A percentile compares a stretch with the other conserved stretches of the same genome.
Conservation (phyloP, 371 early-diverging fungal species). For the Mortierella sp. region DNA sequence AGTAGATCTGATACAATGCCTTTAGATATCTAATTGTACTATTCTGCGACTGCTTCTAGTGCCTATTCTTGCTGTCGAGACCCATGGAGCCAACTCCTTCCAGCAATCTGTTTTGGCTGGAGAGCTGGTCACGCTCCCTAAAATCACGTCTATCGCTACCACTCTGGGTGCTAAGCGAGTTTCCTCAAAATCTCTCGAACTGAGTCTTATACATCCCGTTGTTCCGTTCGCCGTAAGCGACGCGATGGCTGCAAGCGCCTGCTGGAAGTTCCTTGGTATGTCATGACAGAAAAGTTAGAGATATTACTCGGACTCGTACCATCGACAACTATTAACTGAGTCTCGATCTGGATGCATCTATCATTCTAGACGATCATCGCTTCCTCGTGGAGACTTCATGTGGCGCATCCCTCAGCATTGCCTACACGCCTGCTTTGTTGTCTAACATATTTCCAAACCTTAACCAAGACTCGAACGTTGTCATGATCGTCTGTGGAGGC, state of each 20-base stretch:
- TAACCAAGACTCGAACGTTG: constrained; percentile 62
- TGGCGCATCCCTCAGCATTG: constrained; percentile 68
- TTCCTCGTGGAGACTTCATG: constrained; percentile 71
- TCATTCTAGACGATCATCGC: constrained; percentile 67
- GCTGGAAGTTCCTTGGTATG: constrained; percentile 68
- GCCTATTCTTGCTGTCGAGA: constrained; percentile 80
- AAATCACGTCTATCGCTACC: constrained; percentile 68
- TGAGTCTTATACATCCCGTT: constrained; percentile 70
- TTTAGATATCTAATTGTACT: background rate
- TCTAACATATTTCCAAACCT: constrained; percentile 68
- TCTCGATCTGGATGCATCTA: background rate
- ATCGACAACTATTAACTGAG: background rate
- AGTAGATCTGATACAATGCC: background rate
- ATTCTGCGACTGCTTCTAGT: constrained; percentile 45
- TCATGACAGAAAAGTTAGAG: background rate
- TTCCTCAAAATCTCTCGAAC: constrained; percentile 67
- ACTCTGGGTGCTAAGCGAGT: constrained; percentile 65
- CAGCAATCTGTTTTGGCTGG: constrained; percentile 75
- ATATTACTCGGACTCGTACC: background rate
- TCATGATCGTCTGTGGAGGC: constrained; percentile 72
- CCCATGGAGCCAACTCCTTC: constrained; percentile 80
- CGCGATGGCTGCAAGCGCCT: constrained; percentile 70
- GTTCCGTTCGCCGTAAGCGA: constrained; percentile 73
- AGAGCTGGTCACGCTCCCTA: constrained; percentile 64
- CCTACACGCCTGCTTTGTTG: constrained; percentile 66